phyloP scores from a whole-genome alignment of 83 land plant species.

The Picea abies region DNA sequence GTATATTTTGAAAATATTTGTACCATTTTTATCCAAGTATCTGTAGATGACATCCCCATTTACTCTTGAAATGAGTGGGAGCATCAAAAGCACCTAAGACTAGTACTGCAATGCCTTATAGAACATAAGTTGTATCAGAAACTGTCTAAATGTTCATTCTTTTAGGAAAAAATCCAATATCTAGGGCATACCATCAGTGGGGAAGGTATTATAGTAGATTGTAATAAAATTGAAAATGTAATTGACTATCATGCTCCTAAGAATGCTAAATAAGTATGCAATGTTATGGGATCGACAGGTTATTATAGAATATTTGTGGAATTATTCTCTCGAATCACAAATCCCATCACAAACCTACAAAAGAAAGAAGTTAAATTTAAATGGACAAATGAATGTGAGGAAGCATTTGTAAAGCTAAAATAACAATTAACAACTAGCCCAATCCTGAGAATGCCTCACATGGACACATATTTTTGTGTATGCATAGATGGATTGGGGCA shows the following conservation, averaged over 20 bases:
- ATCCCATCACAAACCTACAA: not conserved
- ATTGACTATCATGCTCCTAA: not conserved
- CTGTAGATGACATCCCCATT: no score
- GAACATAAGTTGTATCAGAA: no score
- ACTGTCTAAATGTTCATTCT: not conserved
- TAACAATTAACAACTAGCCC: not conserved
- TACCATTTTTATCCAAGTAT: no score
- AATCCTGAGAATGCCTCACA: not conserved
- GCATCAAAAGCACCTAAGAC: no score
- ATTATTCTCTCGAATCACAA: not conserved
- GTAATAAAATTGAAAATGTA: no score
- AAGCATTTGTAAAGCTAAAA: no score
- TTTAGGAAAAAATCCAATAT: no score
- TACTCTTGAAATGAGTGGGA: no score
- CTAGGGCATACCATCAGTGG: not conserved
- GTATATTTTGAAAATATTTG: no score
- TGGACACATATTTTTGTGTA: no score
- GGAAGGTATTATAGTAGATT: not conserved
- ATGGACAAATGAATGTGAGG: not conserved
- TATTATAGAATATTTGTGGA: not conserved
- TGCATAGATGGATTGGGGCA: not conserved
- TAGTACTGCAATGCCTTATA: no score
- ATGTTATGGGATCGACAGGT: not conserved
- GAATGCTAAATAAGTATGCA: not conserved
- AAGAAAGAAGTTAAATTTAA: not conserved